Base-by-base conservation (phyloP, 352 stramenopile genomes). In the Globisporangium spiculum region DNA sequence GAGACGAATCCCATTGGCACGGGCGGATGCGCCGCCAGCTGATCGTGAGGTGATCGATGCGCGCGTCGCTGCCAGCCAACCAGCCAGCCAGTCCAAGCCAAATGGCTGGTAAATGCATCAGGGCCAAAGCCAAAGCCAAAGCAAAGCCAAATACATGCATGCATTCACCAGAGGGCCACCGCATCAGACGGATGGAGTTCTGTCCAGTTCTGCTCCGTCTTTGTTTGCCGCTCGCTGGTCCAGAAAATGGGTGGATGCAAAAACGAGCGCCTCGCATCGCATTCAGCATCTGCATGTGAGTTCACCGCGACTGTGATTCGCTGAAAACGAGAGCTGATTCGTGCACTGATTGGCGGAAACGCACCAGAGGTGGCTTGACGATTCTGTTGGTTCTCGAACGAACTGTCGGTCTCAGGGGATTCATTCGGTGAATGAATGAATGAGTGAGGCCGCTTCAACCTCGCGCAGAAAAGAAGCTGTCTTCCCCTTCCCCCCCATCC, bases 401-500 rank as follows among this genome's bases (percentile, higher is more conserved):
- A n/a, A 52, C 34, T 12, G 10, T 46, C 38, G 38, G 12, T 34
- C 53, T 59, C 53, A 34, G 16, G 20, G 32, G 32, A 50, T 52
- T 34, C 36, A 50, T 52, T 52, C 44, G 22, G 27, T 32, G 27
- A 32, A 32, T 32, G 27, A 6, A 32, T 32, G 27, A 32, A 32
- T 32, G 27, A 32, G 27, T 32, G 27, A 32, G 27, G 36, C 41
- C 70, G 67, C 78, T 85, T 85, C 78, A 85, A 85, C 70, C 66
- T 73, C 55, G 56, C n/a, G 30, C 75, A 81, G 36, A 73, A 56
- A 54, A 67, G 41, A 8, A 50, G 5, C 44, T 62, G 63, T 0
- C 60, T 38, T 36, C 36, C 48, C 54, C 60, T 50, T 48, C 59
- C 60, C 41, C 32, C 66, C 27, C 27, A 32, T 36, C 50, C 48